These are phyloP conservation scores for Trichoderma arundinaceum DNA, from an alignment of 2,329 filamentous ascomycete species.

Conservation along the genomic window DNA sequence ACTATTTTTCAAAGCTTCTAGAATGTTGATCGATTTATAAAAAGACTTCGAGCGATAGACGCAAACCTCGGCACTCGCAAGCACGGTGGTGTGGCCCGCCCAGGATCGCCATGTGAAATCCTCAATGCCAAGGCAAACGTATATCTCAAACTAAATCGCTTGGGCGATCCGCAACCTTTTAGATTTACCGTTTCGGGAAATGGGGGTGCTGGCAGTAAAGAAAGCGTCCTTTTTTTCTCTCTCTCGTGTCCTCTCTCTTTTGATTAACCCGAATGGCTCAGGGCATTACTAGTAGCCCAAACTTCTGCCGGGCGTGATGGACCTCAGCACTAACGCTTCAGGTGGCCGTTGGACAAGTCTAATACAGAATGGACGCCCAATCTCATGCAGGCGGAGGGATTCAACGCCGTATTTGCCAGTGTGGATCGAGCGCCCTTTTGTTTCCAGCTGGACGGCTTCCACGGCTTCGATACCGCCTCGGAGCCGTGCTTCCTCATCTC, in stretches of 20 bases:
- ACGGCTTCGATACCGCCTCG: slow-evolving; percentile 6
- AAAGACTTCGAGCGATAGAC: background rate
- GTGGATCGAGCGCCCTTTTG: background rate
- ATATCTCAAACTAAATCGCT: slow-evolving; percentile 22
- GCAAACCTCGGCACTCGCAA: slow-evolving; percentile 17
- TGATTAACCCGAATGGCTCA: background rate
- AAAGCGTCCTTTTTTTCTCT: background rate
- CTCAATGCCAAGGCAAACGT: slow-evolving; percentile 12
- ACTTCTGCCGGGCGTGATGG: too few species aligned
- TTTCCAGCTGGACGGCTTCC: background rate
- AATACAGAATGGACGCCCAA: background rate
- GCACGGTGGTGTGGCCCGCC: background rate
- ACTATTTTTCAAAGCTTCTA: slow-evolving; percentile 2
- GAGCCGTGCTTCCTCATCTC: background rate
- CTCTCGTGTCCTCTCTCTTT: background rate
- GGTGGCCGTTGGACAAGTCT: background rate
- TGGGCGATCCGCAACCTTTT: background rate
- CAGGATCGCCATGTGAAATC: slow-evolving; percentile 21
- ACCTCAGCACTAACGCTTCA: slow-evolving; percentile 6
- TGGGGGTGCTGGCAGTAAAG: background rate
- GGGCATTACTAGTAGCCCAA: background rate
- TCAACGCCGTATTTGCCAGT: background rate
- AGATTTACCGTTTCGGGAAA: slow-evolving; percentile 11
- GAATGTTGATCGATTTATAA: background rate
- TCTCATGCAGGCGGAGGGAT: background rate